A percentile compares a stretch with the other conserved stretches of the same genome.
Evolutionary conservation across 78 protist species (phyloP).

Genomic region (Chrysochromulina parva): DNA sequence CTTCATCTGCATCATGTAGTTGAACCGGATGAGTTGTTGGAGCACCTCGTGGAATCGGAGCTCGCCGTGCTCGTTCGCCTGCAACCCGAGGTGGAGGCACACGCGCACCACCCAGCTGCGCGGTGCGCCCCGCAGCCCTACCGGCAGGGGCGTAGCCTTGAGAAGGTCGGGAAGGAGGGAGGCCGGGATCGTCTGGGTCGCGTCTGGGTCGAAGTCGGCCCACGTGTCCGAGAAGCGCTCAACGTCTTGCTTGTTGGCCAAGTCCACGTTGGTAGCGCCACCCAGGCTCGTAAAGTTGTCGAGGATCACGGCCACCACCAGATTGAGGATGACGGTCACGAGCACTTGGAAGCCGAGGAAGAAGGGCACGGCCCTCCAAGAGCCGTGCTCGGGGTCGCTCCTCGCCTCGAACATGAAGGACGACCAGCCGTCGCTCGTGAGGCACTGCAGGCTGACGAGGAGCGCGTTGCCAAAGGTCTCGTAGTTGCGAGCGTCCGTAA

Average conservation of each 20-base stretch:
- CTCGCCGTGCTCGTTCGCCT: too few species aligned
- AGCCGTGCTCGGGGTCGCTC: neutral
- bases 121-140: too few species aligned
- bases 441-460: neutral
- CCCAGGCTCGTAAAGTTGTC: neutral
- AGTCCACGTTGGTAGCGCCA: neutral
- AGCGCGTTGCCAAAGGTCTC: neutral
- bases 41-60: too few species aligned
- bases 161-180: too few species aligned
- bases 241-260: neutral
- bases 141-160: too few species aligned
- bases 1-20: too few species aligned
- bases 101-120: too few species aligned
- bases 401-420: neutral
- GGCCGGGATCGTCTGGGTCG: neutral
- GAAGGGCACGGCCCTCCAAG: neutral
- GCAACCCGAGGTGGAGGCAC: too few species aligned
- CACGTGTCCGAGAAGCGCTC: neutral
- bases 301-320: neutral
- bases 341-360: neutral
- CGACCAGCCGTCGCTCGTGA: neutral
- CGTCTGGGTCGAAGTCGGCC: neutral
- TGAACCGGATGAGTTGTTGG: too few species aligned
- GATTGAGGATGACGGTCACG: neutral
- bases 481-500: neutral